phyloP scores from a whole-genome alignment of 768 basidiomycete genomes.

The Nevesoporus exiguus region DNA sequence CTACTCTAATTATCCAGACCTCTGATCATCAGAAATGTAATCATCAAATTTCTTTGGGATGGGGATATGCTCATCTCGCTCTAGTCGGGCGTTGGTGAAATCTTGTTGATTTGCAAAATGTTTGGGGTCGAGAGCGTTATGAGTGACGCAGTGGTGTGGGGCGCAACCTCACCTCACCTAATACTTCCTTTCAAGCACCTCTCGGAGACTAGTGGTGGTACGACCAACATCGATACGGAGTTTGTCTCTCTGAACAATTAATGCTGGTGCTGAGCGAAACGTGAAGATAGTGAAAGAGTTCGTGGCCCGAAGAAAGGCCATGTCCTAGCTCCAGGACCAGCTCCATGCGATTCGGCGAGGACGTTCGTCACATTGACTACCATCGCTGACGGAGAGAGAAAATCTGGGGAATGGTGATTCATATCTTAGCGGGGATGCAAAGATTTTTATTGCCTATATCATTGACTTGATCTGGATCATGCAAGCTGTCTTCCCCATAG shows the following conservation, averaged over 20 bases:
- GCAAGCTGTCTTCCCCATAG: constrained; percentile 9
- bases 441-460: constrained; percentile 12
- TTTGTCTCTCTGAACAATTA: constrained; percentile 11
- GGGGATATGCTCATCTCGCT: neutral
- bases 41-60: neutral
- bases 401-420: constrained; percentile 6
- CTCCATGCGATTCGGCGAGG: constrained; percentile 17
- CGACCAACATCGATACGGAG: neutral
- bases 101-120: neutral
- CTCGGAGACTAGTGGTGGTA: neutral
- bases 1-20: constrained; percentile 9
- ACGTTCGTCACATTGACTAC: neutral
- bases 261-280: neutral
- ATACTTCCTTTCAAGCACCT: neutral
- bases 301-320: constrained; percentile 1
- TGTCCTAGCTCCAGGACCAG: constrained; percentile 1
- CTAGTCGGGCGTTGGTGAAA: neutral
- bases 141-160: neutral
- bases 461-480: constrained; percentile 17
- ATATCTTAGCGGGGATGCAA: neutral
- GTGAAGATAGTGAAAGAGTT: neutral
- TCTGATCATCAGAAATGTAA: constrained; percentile 17
- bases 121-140: constrained; percentile 14
- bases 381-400: neutral
- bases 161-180: neutral